Base-by-base conservation (phyloP, 1,284 basidiomycete genomes). In the Rhodofomes roseus region DNA sequence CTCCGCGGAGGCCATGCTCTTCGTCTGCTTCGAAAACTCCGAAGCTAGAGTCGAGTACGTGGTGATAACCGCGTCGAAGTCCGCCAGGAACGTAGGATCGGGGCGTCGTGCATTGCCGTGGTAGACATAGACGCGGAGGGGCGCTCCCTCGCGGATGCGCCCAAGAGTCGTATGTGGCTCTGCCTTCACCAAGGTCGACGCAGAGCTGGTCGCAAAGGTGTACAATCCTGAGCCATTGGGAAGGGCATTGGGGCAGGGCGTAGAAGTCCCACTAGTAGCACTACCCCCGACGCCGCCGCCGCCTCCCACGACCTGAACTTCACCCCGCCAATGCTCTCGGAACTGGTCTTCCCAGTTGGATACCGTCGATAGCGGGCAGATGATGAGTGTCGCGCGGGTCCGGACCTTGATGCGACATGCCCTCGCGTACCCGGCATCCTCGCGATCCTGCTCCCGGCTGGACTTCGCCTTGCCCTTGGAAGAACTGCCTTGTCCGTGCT, bases 301-400 rank as follows among this genome's bases (percentile, higher is more conserved):
- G 2, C 93, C 94, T 18, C 93, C 93, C 54, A 89, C 78, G 48
- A 96, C 87, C 34, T 81, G 80, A 7, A 96, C 92, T 58, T 88
- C 83, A 14, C 93, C 93, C 61, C 84, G 84, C 93, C 93, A 95
- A 74, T 99, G 97, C 71, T 98, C 96, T 61, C 89, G 85, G 71
- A 99, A 92, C 74, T 99, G 97, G 64, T 97, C 94, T 75, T 99
- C 96, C 97, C 97, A 99, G 70, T 98, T 99, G 51, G 93, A 88
- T 1, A 99, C 93, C 1, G 97, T 98, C 23, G 95, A 96, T 57
- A 99, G 81, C 8, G 97, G 97, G 67, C 97, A 98, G 27, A 99
- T 85, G 65, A 99, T 93, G n/a, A 99, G 77, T 0, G 97, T 98
- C 8, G 91, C 97, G 50, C 95, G 86, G 68, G 91, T 93, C 65